Evolutionary conservation across 495 filamentous ascomycete species (phyloP), one percentile per base, ranked within the genome.

Genomic region (Aspergillus olivimuriae): DNA sequence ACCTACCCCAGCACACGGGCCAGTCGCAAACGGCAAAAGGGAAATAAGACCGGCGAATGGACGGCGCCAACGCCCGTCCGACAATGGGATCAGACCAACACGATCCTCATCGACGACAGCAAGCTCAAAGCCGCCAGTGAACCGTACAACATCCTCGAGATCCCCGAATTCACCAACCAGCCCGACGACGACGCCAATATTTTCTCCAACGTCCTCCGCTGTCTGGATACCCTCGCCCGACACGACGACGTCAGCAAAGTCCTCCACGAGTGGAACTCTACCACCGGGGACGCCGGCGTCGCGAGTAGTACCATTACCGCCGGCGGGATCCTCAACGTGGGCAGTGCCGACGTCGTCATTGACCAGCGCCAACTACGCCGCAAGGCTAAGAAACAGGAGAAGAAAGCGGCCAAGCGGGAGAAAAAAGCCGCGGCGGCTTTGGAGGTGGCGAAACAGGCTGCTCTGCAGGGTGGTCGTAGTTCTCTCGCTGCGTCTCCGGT

Each of bases 101-200:
- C 92, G 0, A 66, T 98, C 22, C 68, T 98, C 10, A 81, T 97
- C 17, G 92, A 98, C 49, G 94, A 97, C 61, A 83, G 78, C 37
- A 56, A 56, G 9, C 65, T 84, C 47, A 98, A 97, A 68, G 92
- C 83, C 2, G 69, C 72, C 39, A 81, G 75, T 44, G 84, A 98
- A 58, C 94, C 94, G 0, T 80, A 75, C 65, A 98, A 97, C 45
- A 75, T 88, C 16, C 61, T 97, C 9, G 68, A 82, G 47, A 70
- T 97, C 24, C 82, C 87, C 0, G 89, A 92, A 55, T 95, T 91
- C 56, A 58, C 51, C 1, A 62, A 60, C 4, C 39, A 52, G 23
- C 48, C 52, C 0, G 37, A 30, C 17, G 33, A 52, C 9, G 60
- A 65, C 32, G 64, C 57, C 9, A 39, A 7, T 1, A 56, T 70